Evolutionary conservation across 306 rosid species (phyloP).

Genomic region (Corylus heterophylla): DNA sequence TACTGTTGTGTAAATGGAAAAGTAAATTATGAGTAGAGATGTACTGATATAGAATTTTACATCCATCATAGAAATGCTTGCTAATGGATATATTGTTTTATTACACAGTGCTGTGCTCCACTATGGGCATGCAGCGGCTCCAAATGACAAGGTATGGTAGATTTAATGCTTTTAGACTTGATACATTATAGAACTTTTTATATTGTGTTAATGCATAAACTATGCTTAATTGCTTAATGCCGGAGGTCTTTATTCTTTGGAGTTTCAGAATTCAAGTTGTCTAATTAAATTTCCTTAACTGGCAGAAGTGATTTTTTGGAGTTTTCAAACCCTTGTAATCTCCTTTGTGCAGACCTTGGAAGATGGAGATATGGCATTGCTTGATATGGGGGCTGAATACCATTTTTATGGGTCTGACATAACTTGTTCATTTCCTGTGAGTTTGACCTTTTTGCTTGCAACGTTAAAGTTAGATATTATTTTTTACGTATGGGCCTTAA

Average conservation of each 20-base stretch:
- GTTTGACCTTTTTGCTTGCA: constrained; percentile 31
- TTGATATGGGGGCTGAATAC: constrained; percentile 99
- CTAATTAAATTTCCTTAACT: not conserved
- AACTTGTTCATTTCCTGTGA: constrained; percentile 90
- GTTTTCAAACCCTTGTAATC: not conserved
- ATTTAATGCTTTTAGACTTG: constrained; percentile 8
- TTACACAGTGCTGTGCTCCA: constrained; percentile 83
- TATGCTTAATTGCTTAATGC: not conserved
- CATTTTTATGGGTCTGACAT: constrained; percentile 94
- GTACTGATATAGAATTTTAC: not conserved
- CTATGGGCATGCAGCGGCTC: constrained; percentile 96
- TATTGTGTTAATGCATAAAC: not conserved
- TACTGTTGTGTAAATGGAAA: not conserved
- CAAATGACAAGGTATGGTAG: constrained; percentile 73
- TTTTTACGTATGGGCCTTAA: constrained; percentile 7
- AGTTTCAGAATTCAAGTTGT: not conserved
- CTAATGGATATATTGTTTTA: constrained; percentile 26
- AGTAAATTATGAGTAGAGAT: not conserved
- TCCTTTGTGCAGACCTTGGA: constrained; percentile 60
- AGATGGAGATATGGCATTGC: constrained; percentile 90
- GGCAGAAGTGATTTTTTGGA: not conserved
- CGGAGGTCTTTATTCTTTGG: not conserved
- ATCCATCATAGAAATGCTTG: constrained; percentile 20
- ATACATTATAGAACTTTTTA: not conserved
- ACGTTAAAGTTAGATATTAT: not conserved